These are phyloP conservation scores for Bolboschoenoplectus hybrid DNA, from an alignment of 202 grass and related monocot species.

Conservation along the genomic window DNA sequence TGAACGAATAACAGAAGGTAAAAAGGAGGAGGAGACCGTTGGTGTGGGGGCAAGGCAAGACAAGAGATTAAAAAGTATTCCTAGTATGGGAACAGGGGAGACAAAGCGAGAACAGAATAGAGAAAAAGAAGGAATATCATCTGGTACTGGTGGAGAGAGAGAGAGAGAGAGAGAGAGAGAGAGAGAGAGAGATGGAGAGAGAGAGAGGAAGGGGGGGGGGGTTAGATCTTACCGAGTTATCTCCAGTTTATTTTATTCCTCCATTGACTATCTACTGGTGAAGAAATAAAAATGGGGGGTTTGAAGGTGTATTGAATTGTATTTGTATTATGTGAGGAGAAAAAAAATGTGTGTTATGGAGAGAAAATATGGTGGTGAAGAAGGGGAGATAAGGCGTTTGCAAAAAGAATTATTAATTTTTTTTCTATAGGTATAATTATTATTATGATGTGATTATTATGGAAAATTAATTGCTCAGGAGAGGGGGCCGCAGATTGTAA, in stretches of 20 bases:
- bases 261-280: slow-evolving; percentile 30
- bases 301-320: background rate
- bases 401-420: background rate
- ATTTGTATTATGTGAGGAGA: slow-evolving; percentile 1
- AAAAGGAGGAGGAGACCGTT: background rate
- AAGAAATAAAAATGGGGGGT: background rate
- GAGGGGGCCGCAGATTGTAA: background rate
- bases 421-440: slow-evolving; percentile 34
- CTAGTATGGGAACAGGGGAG: slow-evolving; percentile 8
- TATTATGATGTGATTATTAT: slow-evolving; percentile 37
- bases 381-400: slow-evolving; percentile 33
- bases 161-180: background rate
- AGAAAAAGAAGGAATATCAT: background rate
- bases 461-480: slow-evolving; percentile 32
- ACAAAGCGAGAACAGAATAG: slow-evolving; percentile 4
- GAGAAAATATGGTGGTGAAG: slow-evolving; percentile 30
- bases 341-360: background rate
- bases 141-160: background rate
- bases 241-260: slow-evolving; percentile 23
- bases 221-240: slow-evolving; percentile 39
- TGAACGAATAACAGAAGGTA: background rate
- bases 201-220: background rate
- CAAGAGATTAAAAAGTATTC: slow-evolving; percentile 16
- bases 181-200: background rate
- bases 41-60: background rate